phyloP scores from a whole-genome alignment of 2,329 filamentous ascomycete species.

The Paecilomyces dactylethromorphus region DNA sequence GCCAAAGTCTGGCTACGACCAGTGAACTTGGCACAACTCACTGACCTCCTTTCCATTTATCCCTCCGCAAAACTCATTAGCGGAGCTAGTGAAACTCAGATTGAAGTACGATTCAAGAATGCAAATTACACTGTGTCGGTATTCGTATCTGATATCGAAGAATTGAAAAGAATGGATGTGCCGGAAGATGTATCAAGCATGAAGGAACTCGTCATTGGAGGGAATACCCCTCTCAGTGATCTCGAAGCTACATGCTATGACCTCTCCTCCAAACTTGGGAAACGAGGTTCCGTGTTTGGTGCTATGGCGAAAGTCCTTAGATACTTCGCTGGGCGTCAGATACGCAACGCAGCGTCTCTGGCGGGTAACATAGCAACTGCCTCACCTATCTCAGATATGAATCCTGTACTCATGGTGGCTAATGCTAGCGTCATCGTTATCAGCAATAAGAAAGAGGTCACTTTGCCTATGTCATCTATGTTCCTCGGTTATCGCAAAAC shows the following conservation, averaged over 20 bases:
- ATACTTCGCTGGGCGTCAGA: slow-evolving; percentile 85
- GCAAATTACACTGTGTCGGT: slow-evolving; percentile 76
- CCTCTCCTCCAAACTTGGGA: slow-evolving; percentile 65
- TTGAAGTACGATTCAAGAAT: slow-evolving; percentile 89
- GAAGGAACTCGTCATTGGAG: slow-evolving; percentile 65
- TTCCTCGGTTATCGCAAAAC: slow-evolving; percentile 79
- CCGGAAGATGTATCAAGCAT: slow-evolving; percentile 48
- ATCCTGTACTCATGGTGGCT: slow-evolving; percentile 75
- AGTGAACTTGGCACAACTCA: slow-evolving; percentile 67
- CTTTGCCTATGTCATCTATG: slow-evolving; percentile 75
- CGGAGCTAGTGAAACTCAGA: slow-evolving; percentile 84
- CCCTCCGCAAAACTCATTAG: slow-evolving; percentile 82
- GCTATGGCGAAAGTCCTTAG: slow-evolving; percentile 79
- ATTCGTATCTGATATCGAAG: slow-evolving; percentile 77
- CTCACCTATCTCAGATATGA: slow-evolving; percentile 82
- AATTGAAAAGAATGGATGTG: slow-evolving; percentile 67
- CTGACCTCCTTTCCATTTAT: slow-evolving; percentile 74
- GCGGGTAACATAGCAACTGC: slow-evolving; percentile 82
- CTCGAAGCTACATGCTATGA: slow-evolving; percentile 68
- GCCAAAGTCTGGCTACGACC: slow-evolving; percentile 78
- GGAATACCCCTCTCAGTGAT: slow-evolving; percentile 77
- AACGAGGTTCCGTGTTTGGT: slow-evolving; percentile 62
- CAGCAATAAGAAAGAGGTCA: slow-evolving; percentile 57
- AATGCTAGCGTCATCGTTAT: slow-evolving; percentile 69
- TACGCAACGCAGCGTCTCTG: slow-evolving; percentile 80